Conservation (phyloP, 192 early-diverging fungal species). For the Coemansia guatemalensis region DNA sequence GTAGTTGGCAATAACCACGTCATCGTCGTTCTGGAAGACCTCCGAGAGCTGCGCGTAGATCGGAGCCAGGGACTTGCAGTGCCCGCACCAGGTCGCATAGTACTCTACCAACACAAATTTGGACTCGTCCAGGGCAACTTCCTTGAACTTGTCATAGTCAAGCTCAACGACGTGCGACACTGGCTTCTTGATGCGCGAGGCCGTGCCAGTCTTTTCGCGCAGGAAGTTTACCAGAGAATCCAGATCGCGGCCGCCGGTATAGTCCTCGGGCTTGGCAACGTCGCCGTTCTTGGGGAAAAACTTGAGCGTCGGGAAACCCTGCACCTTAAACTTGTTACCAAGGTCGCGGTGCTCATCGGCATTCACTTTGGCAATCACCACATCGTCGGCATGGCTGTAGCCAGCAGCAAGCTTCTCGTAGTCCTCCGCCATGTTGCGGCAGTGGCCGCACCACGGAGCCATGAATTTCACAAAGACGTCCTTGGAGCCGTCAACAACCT, state of each 20-base stretch:
- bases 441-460: slow-evolving; percentile 89
- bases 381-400: slow-evolving; percentile 69
- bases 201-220: slow-evolving; percentile 73
- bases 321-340: slow-evolving; percentile 72
- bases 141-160: slow-evolving; percentile 73
- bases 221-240: slow-evolving; percentile 76
- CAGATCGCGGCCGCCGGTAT: slow-evolving; percentile 79
- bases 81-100: slow-evolving; percentile 91
- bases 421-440: slow-evolving; percentile 67
- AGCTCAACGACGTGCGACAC: slow-evolving; percentile 69
- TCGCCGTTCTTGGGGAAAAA: slow-evolving; percentile 86
- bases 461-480: slow-evolving; percentile 85
- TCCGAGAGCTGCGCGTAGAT: slow-evolving; percentile 88
- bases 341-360: slow-evolving; percentile 84
- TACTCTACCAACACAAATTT: slow-evolving; percentile 89
- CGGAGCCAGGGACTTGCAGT: slow-evolving; percentile 81
- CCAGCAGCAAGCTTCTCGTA: slow-evolving; percentile 82
- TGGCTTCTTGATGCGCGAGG: slow-evolving; percentile 68
- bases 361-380: slow-evolving; percentile 90
- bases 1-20: slow-evolving; percentile 86
- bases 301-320: slow-evolving; percentile 90
- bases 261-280: slow-evolving; percentile 70
- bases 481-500: slow-evolving; percentile 67
- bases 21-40: slow-evolving; percentile 73
- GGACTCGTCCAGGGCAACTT: slow-evolving; percentile 65